phyloP scores from a whole-genome alignment of 805 yeast species.

The Myxozyma melibiosi region DNA sequence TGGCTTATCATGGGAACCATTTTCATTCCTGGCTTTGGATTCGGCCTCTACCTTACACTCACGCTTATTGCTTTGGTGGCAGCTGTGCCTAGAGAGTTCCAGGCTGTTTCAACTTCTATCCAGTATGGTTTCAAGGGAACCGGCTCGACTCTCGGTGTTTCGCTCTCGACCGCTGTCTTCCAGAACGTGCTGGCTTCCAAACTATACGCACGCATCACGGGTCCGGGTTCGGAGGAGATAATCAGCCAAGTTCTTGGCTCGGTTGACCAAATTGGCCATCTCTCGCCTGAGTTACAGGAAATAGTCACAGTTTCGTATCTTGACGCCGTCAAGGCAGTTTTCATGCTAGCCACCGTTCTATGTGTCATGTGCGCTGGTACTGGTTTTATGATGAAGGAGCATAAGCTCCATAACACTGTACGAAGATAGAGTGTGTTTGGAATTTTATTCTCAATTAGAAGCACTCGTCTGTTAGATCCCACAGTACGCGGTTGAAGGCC shows the following conservation, averaged over 20 bases:
- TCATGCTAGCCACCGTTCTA: slow-evolving; percentile 17
- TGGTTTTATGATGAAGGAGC: slow-evolving; percentile 30
- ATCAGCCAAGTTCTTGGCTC: slow-evolving; percentile 24
- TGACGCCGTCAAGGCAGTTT: slow-evolving; percentile 25
- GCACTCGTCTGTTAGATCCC: too few relatives aligned
- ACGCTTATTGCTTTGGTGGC: slow-evolving; percentile 66
- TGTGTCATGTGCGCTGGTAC: slow-evolving; percentile 19
- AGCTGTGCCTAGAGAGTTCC: slow-evolving; percentile 58
- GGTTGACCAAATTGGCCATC: slow-evolving; percentile 12
- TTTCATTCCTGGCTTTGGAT: slow-evolving; percentile 57
- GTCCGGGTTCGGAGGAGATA: slow-evolving; percentile 30
- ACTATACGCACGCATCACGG: slow-evolving; percentile 32
- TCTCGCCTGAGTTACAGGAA: slow-evolving; percentile 21
- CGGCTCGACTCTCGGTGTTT: slow-evolving; percentile 69
- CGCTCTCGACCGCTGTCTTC: slow-evolving; percentile 59
- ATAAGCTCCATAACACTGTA: slow-evolving; percentile 25
- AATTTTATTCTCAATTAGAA: too few relatives aligned
- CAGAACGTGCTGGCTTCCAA: slow-evolving; percentile 46
- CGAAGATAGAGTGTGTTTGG: too few relatives aligned
- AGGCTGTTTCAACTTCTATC: slow-evolving; percentile 74
- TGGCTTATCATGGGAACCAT: slow-evolving; percentile 33
- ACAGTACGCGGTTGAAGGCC: too few relatives aligned
- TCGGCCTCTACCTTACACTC: slow-evolving; percentile 58
- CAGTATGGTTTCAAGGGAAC: slow-evolving; percentile 73
- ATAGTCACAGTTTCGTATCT: slow-evolving; percentile 19